phyloP scores from a whole-genome alignment of 2,329 filamentous ascomycete species.

The Hypomyces rosellus region DNA sequence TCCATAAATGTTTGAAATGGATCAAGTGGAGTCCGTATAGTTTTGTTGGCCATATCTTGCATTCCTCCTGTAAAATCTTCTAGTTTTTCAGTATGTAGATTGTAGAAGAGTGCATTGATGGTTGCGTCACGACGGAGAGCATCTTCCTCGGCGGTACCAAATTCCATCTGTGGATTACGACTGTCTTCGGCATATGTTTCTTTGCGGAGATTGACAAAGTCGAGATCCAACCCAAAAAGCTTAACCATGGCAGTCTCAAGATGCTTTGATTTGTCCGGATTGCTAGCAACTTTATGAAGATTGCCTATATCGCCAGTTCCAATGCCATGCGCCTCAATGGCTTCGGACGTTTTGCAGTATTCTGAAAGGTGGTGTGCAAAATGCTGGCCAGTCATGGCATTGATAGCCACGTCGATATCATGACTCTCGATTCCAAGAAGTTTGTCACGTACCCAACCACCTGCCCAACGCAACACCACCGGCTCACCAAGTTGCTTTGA shows the following conservation, averaged over 20 bases:
- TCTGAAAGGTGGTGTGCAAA: slow-evolving; percentile 66
- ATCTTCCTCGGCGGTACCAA: slow-evolving; percentile 87
- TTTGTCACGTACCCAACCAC: slow-evolving; percentile 84
- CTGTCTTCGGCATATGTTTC: slow-evolving; percentile 88
- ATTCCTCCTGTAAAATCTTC: slow-evolving; percentile 85
- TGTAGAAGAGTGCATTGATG: slow-evolving; percentile 94
- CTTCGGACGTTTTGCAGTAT: slow-evolving; percentile 57
- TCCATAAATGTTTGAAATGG: slow-evolving; percentile 92
- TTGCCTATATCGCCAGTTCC: slow-evolving; percentile 57
- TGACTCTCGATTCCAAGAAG: slow-evolving; percentile 65
- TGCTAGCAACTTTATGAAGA: slow-evolving; percentile 82
- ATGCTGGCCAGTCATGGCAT: slow-evolving; percentile 72
- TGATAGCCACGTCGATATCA: slow-evolving; percentile 82
- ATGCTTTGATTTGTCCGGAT: slow-evolving; percentile 95
- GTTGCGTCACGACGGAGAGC: slow-evolving; percentile 85
- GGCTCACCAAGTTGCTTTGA: slow-evolving; percentile 44
- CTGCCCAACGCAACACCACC: slow-evolving; percentile 68
- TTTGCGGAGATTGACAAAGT: slow-evolving; percentile 89
- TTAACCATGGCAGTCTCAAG: slow-evolving; percentile 84
- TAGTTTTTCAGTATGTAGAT: slow-evolving; percentile 68
- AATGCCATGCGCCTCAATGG: slow-evolving; percentile 55
- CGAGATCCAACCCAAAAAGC: slow-evolving; percentile 80
- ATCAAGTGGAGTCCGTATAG: slow-evolving; percentile 80
- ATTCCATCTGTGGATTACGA: slow-evolving; percentile 86
- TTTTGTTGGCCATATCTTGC: slow-evolving; percentile 61